These are phyloP conservation scores for Wallacemonas sp. DNA, from an alignment of 208 protist genomes.

Conservation along the genomic window DNA sequence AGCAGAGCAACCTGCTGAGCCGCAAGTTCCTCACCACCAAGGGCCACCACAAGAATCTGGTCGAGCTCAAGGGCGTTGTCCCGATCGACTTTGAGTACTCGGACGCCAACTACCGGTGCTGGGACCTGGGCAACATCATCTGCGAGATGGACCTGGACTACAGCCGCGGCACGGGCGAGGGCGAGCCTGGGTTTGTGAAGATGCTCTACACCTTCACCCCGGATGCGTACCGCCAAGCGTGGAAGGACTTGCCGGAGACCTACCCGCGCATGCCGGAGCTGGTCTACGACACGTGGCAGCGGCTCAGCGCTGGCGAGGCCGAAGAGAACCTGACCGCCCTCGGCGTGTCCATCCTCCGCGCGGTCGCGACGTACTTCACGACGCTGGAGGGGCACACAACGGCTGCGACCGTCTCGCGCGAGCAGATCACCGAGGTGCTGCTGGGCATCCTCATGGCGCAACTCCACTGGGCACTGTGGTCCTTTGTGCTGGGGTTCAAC, in stretches of 20 bases:
- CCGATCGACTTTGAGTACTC: slow-evolving; percentile 90
- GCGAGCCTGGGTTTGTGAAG: slow-evolving; percentile 81
- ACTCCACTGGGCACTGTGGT: slow-evolving; percentile 80
- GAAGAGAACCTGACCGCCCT: slow-evolving; percentile 16
- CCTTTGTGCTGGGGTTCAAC: slow-evolving; percentile 70
- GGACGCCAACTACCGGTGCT: slow-evolving; percentile 84
- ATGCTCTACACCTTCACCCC: slow-evolving; percentile 65
- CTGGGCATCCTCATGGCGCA: slow-evolving; percentile 81
- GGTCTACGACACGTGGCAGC: slow-evolving; percentile 63
- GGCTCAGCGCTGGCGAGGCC: slow-evolving; percentile 3
- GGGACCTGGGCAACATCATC: slow-evolving; percentile 82
- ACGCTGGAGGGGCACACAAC: not conserved
- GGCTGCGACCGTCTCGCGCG: slow-evolving; percentile 33
- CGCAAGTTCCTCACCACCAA: slow-evolving; percentile 68
- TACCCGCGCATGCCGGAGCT: slow-evolving; percentile 78
- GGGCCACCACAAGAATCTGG: slow-evolving; percentile 66
- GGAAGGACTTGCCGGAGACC: slow-evolving; percentile 52
- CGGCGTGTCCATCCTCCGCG: slow-evolving; percentile 34
- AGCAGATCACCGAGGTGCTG: slow-evolving; percentile 66
- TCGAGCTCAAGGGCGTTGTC: slow-evolving; percentile 70
- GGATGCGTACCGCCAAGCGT: slow-evolving; percentile 37
- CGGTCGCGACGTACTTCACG: slow-evolving; percentile 35
- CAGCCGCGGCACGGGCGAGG: slow-evolving; percentile 63
- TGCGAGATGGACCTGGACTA: slow-evolving; percentile 90
- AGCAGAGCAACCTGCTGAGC: slow-evolving; percentile 48